Conservation (phyloP, 495 filamentous ascomycete genomes). For the Aspergillus cavernicola region DNA sequence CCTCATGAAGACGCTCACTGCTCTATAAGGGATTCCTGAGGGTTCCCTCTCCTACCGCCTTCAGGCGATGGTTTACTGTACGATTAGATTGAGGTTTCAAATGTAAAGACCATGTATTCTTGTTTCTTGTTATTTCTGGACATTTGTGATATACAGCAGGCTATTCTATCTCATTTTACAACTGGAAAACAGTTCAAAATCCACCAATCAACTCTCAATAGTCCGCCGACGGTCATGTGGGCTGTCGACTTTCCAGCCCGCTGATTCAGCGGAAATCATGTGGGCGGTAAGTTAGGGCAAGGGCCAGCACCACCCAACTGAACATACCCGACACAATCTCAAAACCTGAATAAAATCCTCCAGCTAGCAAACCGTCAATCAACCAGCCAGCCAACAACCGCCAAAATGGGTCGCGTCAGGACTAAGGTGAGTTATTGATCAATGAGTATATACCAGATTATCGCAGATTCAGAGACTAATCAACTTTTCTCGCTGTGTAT, state of each 20-base stretch:
- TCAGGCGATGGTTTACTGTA: constrained; percentile 26
- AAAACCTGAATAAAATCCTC: constrained; percentile 31
- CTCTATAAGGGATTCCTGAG: neutral
- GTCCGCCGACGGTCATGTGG: too few species aligned
- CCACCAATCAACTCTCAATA: too few species aligned
- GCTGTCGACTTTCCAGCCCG: too few species aligned
- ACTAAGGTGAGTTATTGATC: constrained; percentile 56
- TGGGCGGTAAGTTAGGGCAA: constrained; percentile 16
- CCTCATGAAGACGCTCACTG: constrained; percentile 27
- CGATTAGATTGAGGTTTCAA: constrained; percentile 35
- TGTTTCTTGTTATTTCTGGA: constrained; percentile 19
- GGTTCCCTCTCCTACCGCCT: neutral
- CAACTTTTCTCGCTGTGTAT: too few species aligned
- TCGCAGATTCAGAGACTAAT: too few species aligned
- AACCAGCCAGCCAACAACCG: constrained; percentile 47
- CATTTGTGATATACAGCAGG: constrained; percentile 32
- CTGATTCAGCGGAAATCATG: constrained; percentile 1
- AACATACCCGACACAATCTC: constrained; percentile 13
- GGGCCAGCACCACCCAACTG: constrained; percentile 4
- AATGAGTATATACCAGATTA: neutral
- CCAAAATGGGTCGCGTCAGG: constrained; percentile 93
- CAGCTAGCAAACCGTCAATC: constrained; percentile 28
- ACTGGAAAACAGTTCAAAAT: too few species aligned
- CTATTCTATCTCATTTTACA: constrained; percentile 24
- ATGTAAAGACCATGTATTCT: constrained; percentile 27